Evolutionary conservation across 179 eudicot genomes (phyloP), one percentile per base, ranked within the genome.

Genomic region (Spinacia oleracea): DNA sequence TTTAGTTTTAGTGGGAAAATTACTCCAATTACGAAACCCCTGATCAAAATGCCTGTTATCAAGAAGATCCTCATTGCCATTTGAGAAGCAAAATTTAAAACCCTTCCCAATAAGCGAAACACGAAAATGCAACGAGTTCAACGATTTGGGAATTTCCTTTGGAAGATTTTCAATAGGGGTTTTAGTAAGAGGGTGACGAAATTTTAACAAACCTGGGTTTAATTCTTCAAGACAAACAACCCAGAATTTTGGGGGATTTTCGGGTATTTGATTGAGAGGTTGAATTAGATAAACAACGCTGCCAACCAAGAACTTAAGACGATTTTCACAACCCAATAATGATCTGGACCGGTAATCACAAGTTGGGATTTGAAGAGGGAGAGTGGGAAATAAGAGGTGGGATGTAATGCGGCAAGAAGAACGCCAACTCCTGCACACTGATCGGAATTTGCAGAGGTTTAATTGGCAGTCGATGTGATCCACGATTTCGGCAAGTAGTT

Each of bases 161-260:
- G 77, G 77, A 20, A 73, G n/a, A 32, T 73, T 46, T 32, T 2
- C 55, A 53, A 73, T 73, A 6, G 66, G 46, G 32, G 9, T 10
- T 55, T 56, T 74, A 4, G 29, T 74, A 34, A 74, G 65, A 35
- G 77, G 77, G 50, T 58, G n/a, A 9, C 64, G 64, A 32, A 74
- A 29, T 34, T 18, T 9, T 5, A 74, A 29, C 48, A 53, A 53
- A 38, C 77, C 77, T 2, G 77, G 77, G 16, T 53, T 58, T 5
- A 35, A n/a, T 74, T 74, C 77, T 59, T 74, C 77, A 55, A 74
- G 38, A 42, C 46, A 31, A 42, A 74, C 67, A 43, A 74, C 46
- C 77, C 77, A 74, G 23, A 38, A 58, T 34, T 74, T 74, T 0
- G 66, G 56, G 64, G 32, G 29, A 35, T 58, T 32, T 15, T 18